phyloP scores from a whole-genome alignment of 179 eudicot genomes.

The Amaranthus tricolor region DNA sequence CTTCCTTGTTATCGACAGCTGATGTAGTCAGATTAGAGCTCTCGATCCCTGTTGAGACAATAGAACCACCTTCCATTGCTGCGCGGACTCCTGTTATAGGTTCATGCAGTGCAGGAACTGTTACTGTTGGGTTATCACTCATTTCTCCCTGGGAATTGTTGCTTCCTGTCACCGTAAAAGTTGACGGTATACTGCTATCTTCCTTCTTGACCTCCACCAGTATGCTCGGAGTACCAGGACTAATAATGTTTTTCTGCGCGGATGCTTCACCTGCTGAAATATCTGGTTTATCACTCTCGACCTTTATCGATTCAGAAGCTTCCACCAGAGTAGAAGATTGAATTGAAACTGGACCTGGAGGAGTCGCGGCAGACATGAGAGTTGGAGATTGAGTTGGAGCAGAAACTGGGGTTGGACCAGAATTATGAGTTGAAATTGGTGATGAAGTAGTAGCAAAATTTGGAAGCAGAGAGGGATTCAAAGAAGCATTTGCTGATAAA shows the following conservation, averaged over 20 bases:
- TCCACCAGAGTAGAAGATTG: background rate
- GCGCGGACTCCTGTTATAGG: background rate
- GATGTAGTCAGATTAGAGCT: background rate
- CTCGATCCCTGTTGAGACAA: slow-evolving; percentile 11
- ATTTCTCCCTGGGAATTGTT: background rate
- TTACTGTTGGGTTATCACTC: background rate
- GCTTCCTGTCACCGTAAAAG: slow-evolving; percentile 13
- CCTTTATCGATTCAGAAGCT: background rate
- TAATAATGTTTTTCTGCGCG: background rate
- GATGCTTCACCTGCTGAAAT: slow-evolving; percentile 3
- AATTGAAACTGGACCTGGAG: background rate
- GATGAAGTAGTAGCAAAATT: background rate
- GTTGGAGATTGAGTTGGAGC: background rate
- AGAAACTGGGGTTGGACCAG: background rate
- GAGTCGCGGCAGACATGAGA: background rate
- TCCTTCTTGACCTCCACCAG: slow-evolving; percentile 6
- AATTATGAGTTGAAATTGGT: background rate
- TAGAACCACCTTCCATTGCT: background rate
- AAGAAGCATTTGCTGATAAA: background rate
- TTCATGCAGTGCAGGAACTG: background rate
- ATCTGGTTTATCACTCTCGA: slow-evolving; percentile 6
- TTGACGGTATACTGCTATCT: slow-evolving; percentile 4
- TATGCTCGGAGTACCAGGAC: background rate
- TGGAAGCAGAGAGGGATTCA: background rate
- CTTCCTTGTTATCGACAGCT: slow-evolving; percentile 4